Evolutionary conservation across 768 basidiomycete species (phyloP).

Genomic region (Lepiota venenata): DNA sequence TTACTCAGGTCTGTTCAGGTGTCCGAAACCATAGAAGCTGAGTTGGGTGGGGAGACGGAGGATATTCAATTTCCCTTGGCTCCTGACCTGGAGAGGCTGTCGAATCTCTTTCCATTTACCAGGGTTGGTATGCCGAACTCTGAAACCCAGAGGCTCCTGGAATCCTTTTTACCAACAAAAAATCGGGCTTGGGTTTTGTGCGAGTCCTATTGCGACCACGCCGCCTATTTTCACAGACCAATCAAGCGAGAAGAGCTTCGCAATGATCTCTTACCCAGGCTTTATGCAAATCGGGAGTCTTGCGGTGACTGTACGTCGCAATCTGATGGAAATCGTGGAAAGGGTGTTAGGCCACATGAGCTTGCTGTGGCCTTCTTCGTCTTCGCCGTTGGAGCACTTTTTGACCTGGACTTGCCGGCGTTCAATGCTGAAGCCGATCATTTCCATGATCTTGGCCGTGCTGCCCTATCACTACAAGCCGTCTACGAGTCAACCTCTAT

Average conservation of each 20-base stretch:
- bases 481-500: conserved; percentile 54
- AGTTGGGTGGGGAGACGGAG: neutral
- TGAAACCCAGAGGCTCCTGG: conserved; percentile 29
- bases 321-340: neutral
- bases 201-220: conserved; percentile 43
- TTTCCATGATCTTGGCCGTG: conserved; percentile 55
- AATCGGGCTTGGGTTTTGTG: conserved; percentile 38
- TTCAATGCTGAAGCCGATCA: conserved; percentile 59
- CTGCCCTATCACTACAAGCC: conserved; percentile 46
- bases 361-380: conserved; percentile 56
- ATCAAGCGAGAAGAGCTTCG: conserved; percentile 46
- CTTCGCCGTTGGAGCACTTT: conserved; percentile 58
- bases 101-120: conserved; percentile 40
- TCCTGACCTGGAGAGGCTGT: conserved; percentile 32
- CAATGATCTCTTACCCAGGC: conserved; percentile 31
- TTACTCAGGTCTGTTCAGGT: conserved; percentile 25
- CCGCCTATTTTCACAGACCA: conserved; percentile 46
- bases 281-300: conserved; percentile 27
- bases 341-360: conserved; percentile 33
- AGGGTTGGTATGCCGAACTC: conserved; percentile 26
- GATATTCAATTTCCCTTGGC: conserved; percentile 14
- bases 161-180: conserved; percentile 40
- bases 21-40: conserved; percentile 19
- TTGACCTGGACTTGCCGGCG: conserved; percentile 47
- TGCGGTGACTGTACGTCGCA: neutral